Evolutionary conservation across 306 rosid genomes (phyloP), one percentile per base, ranked within the genome.

Genomic region (Inga oerstediana): DNA sequence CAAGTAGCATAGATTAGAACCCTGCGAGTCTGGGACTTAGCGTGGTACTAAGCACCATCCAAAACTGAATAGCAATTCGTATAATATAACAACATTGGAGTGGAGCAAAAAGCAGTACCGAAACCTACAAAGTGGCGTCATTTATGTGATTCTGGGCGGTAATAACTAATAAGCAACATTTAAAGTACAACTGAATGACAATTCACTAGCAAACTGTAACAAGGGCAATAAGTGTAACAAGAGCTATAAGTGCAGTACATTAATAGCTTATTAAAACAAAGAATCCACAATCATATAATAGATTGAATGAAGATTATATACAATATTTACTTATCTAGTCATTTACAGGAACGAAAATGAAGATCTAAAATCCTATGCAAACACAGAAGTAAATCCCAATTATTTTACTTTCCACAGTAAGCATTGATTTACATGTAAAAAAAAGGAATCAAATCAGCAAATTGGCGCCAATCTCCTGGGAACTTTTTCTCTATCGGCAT

Each of bases 401-500:
- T 39, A 70, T 56, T 39, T 62, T 30, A 4, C n/a, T 0, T 41
- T n/a, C 35, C 54, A 54, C n/a, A 65, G 64, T 62, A 54, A 74
- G 43, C 82, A 84, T 68, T 74, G 67, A 59, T 44, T 52, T 75
- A 14, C 30, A 51, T 32, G 79, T 35, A 22, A 61, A 30, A 65
- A 70, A 48, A 56, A 49, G 74, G 56, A 78, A 86, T 87, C 84
- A 54, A 45, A 78, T 88, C 90, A 94, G 86, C 89, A 91, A 46
- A 89, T 85, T 19, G 95, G 86, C 8, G 88, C 84, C 78, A 94
- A 77, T 76, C 97, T 85, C 83, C 92, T 45, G 1, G 93, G 91
- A 81, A 88, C 88, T 76, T 95, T 93, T 39, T 82, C 98, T 41
- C 98, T 86, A 64, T 84, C 91, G 20, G 86, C 86, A 64, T 92